A percentile compares a stretch with the other conserved stretches of the same genome.
Conservation (phyloP, 2,329 filamentous ascomycete species). For the Fusarium acutatum region DNA sequence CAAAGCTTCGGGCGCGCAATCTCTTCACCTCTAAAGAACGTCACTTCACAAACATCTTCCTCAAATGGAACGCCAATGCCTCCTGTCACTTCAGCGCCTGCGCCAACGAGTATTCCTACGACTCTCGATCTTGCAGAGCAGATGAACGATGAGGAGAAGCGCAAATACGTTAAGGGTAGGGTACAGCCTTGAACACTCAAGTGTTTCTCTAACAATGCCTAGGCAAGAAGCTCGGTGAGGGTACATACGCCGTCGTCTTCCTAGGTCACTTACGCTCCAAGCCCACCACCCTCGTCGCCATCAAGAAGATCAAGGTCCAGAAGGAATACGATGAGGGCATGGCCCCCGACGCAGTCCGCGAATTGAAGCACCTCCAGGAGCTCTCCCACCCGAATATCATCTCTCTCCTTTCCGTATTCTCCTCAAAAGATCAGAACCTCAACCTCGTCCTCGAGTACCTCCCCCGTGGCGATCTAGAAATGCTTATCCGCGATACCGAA, state of each 20-base stretch:
- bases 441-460: conserved; percentile 95
- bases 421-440: conserved; percentile 94
- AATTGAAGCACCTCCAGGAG: conserved; percentile 95
- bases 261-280: conserved; percentile 81
- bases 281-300: conserved; percentile 80
- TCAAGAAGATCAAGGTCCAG: conserved; percentile 91
- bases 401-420: conserved; percentile 89
- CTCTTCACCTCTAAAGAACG: conserved; percentile 56
- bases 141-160: conserved; percentile 82
- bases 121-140: conserved; percentile 76
- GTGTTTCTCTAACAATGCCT: not conserved
- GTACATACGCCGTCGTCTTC: conserved; percentile 97
- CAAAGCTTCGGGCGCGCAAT: conserved; percentile 44
- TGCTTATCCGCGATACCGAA: conserved; percentile 86
- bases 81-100: conserved; percentile 42
- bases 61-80: conserved; percentile 57
- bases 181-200: no score
- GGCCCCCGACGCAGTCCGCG: conserved; percentile 91
- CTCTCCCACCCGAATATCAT: conserved; percentile 96
- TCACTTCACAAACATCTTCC: conserved; percentile 45
- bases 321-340: conserved; percentile 90
- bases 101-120: conserved; percentile 45
- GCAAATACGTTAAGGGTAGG: conserved; percentile 87
- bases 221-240: conserved; percentile 93
- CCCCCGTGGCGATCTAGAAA: conserved; percentile 92